Evolutionary conservation across 225 moss, liverwort and hornwort species (phyloP).

Genomic region (Climacium dendroides): DNA sequence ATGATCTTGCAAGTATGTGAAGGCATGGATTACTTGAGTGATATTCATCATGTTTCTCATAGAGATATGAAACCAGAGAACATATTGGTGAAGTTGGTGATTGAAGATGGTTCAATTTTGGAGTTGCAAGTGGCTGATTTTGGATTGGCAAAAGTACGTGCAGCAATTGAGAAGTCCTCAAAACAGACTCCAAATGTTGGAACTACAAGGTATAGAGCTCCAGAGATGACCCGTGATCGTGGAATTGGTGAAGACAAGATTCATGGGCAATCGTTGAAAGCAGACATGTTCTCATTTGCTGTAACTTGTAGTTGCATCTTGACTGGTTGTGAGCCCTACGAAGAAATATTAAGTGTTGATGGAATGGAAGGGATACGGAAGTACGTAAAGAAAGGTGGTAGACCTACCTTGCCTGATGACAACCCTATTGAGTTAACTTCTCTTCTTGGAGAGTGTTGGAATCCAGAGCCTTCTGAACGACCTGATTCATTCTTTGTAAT

Average conservation of each 20-base stretch:
- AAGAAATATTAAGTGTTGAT: rapidly evolving
- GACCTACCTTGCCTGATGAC: background rate
- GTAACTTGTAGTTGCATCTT: background rate
- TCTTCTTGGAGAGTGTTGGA: background rate
- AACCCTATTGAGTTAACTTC: background rate
- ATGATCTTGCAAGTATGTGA: background rate
- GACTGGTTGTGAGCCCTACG: background rate
- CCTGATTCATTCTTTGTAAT: background rate
- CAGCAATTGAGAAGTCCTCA: background rate
- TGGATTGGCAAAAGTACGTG: background rate
- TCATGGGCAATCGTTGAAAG: background rate
- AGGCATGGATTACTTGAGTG: background rate
- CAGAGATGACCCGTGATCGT: background rate
- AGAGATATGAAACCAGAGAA: background rate
- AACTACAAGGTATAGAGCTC: background rate
- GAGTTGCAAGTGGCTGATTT: slow-evolving; percentile 1
- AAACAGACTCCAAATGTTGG: background rate
- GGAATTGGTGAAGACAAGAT: background rate
- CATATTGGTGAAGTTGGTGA: background rate
- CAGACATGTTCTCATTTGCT: background rate
- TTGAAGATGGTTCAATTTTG: background rate
- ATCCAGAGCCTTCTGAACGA: background rate
- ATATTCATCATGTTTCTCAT: background rate
- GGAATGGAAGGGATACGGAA: background rate
- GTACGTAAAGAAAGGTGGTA: background rate